Base-by-base conservation (phyloP, 768 basidiomycete genomes). In the Guyanaporus albipodus region DNA sequence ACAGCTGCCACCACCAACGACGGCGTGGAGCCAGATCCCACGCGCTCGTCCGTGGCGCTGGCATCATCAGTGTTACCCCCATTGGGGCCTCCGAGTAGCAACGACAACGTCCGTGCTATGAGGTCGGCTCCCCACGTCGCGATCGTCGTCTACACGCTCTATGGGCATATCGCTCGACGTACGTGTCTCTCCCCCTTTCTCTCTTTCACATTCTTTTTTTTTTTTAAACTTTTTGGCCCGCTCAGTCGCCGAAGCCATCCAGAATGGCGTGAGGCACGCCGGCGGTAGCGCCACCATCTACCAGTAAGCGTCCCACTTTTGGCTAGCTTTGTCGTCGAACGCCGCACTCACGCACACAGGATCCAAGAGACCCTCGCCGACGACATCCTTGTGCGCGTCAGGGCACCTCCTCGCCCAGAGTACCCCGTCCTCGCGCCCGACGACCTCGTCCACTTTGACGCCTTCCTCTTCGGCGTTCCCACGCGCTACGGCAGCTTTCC, bases 311-410 rank as follows among this genome's bases (percentile, higher is more conserved):
- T n/a, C 6, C 9, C n/a, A 17, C 6, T 32, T 18, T 14, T 1
- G 2, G 14, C 18, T 21, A 6, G 12, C 35, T 4, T 28, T 9
- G 12, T 28, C 8, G 12, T 44, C 41, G 32, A 10, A 53, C 12
- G 4, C 24, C 7, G 1, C 8, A 4, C 19, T 8, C 23, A 89
- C 7, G 1, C 8, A 4, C 19, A 10, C 23, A 89, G 87, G 63
- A 78, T 94, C 53, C 71, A 86, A 48, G 92, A 95, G 70, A 95
- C 89, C 15, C 83, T 95, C 46, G 67, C 85, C 3, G 66, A 77
- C 15, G 87, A 90, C 22, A 64, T 93, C 44, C 71, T 92, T 47
- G 65, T 66, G 43, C 76, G 77, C 63, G 78, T 94, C 76, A 69
- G 80, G 57, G 89, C 87, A 1, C 79, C 83, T 5, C 67, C 84